Percentiles rank a stretch among this genome's conserved stretches.
Conservation (phyloP, 2,329 filamentous ascomycete species). For the Alternaria rosae region DNA sequence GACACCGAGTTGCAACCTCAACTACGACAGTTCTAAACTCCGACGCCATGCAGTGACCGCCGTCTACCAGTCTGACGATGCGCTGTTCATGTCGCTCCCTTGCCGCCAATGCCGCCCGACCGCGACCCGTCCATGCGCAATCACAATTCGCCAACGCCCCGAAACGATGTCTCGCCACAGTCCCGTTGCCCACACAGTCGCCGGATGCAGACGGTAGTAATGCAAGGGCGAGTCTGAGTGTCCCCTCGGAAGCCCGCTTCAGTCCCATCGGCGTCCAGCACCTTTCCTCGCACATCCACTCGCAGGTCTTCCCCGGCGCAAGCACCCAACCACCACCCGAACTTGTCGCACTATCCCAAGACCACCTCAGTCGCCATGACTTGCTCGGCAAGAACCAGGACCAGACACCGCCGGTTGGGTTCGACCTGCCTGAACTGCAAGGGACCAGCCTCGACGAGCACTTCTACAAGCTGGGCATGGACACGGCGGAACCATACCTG, state of each 20-base stretch:
- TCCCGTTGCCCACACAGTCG: neutral
- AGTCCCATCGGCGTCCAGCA: slow-evolving; percentile 97
- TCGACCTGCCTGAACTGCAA: slow-evolving; percentile 82
- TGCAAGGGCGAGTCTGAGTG: slow-evolving; percentile 22
- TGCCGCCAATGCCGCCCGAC: slow-evolving; percentile 29
- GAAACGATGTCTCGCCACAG: slow-evolving; percentile 38
- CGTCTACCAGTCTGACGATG: slow-evolving; percentile 32
- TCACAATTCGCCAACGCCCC: slow-evolving; percentile 19
- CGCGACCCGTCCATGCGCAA: slow-evolving; percentile 21
- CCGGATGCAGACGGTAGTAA: slow-evolving; percentile 12
- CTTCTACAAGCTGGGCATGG: slow-evolving; percentile 85
- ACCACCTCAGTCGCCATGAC: slow-evolving; percentile 86
- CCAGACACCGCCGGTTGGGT: slow-evolving; percentile 74
- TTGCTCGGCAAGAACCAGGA: slow-evolving; percentile 90
- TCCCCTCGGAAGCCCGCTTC: slow-evolving; percentile 69
- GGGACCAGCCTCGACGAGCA: slow-evolving; percentile 90
- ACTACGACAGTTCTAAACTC: neutral
- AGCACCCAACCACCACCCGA: slow-evolving; percentile 66
- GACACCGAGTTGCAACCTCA: neutral
- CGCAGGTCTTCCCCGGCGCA: slow-evolving; percentile 77
- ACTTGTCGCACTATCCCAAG: slow-evolving; percentile 78
- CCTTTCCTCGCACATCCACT: slow-evolving; percentile 80
- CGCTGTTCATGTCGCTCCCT: slow-evolving; percentile 36
- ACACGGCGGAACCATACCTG: slow-evolving; percentile 86
- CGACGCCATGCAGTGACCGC: slow-evolving; percentile 38